Evolutionary conservation across 148 eudicot species (phyloP).

Genomic region (Talinum fruticosum): DNA sequence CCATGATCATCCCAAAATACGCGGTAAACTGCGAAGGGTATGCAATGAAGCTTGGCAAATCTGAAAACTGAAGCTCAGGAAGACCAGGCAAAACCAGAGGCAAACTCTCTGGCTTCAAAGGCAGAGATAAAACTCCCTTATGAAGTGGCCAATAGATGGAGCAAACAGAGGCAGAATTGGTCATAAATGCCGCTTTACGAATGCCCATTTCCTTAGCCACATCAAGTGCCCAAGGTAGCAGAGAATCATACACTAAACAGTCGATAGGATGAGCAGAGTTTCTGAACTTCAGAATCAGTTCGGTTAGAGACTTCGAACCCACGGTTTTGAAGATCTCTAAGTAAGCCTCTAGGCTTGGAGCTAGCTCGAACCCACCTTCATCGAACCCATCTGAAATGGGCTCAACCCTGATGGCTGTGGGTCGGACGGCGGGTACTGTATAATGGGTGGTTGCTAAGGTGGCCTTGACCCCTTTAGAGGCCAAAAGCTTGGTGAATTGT

Average conservation of each 20-base stretch:
- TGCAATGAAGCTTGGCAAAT: conserved; percentile 33
- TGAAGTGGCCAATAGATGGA: conserved; percentile 33
- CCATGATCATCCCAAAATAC: conserved; percentile 22
- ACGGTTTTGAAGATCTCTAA: conserved; percentile 25
- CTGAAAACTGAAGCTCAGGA: conserved; percentile 25
- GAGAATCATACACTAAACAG: conserved; percentile 45
- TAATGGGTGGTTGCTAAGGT: conserved; percentile 47
- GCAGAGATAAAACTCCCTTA: conserved; percentile 28
- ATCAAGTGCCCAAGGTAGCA: conserved; percentile 56
- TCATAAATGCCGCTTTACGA: conserved; percentile 40
- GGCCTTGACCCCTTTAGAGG: conserved; percentile 43
- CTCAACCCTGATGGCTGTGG: conserved; percentile 32
- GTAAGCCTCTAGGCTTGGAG: conserved; percentile 22
- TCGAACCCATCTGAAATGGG: conserved; percentile 57
- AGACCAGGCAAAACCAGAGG: conserved; percentile 29
- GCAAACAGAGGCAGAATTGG: conserved; percentile 42
- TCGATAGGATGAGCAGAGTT: conserved; percentile 24
- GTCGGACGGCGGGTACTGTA: conserved; percentile 30
- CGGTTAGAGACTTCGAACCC: conserved; percentile 39
- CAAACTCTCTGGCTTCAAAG: conserved; percentile 21
- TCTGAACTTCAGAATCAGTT: conserved; percentile 31
- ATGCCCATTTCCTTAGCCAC: conserved; percentile 42
- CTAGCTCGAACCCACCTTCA: conserved; percentile 21
- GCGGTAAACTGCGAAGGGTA: conserved; percentile 2
- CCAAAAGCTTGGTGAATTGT: conserved; percentile 56